Evolutionary conservation across 83 land plant genomes (phyloP).

Genomic region (Picea mariana): DNA sequence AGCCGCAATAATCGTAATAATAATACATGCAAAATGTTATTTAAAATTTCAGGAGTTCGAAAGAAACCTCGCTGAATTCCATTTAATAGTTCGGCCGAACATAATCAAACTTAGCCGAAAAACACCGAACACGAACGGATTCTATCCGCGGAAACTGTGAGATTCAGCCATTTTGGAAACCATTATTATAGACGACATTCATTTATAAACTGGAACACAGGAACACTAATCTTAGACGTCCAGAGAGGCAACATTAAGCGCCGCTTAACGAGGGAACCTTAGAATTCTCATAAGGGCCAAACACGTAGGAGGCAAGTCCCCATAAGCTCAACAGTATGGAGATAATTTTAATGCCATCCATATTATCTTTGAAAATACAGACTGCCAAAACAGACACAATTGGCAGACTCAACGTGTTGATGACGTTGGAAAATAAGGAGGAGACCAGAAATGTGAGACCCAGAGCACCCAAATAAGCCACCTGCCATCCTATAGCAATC

Average conservation of each 20-base stretch:
- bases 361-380: conserved; percentile 22
- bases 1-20: too few relatives aligned
- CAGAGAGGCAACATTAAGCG: conserved; percentile 40
- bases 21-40: too few relatives aligned
- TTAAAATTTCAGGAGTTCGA: too few relatives aligned
- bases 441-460: conserved; percentile 57
- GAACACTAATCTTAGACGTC: neutral
- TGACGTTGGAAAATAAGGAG: conserved; percentile 38
- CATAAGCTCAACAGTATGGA: conserved; percentile 25
- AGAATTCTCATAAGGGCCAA: conserved; percentile 18
- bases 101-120: too few relatives aligned
- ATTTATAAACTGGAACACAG: too few relatives aligned
- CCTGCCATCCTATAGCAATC: conserved; percentile 66
- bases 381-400: conserved; percentile 25
- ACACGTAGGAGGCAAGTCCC: conserved; percentile 33
- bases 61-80: too few relatives aligned
- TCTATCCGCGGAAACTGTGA: too few relatives aligned
- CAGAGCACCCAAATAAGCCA: conserved; percentile 49
- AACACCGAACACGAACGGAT: too few relatives aligned
- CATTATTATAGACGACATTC: too few relatives aligned
- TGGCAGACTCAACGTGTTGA: conserved; percentile 23
- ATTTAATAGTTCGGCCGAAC: too few relatives aligned
- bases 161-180: too few relatives aligned
- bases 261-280: neutral
- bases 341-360: conserved; percentile 27